Evolutionary conservation across 1,284 basidiomycete species (phyloP).

Genomic region (Kwoniella shivajii): DNA sequence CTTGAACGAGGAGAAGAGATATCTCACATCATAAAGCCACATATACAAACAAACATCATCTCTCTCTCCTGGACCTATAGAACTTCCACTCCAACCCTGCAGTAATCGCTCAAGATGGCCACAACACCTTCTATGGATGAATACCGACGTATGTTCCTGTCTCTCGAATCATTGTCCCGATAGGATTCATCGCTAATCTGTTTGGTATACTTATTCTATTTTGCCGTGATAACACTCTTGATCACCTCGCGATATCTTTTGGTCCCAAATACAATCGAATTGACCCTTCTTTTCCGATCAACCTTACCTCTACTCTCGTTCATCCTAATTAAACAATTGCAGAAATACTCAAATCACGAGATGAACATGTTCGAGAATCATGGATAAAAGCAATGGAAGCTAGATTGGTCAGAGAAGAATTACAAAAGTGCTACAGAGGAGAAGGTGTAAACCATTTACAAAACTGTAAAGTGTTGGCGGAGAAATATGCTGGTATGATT

Average conservation of each 20-base stretch:
- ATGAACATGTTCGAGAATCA: conserved; percentile 80
- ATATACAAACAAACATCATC: too few relatives aligned
- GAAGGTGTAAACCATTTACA: conserved; percentile 92
- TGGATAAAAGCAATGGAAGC: conserved; percentile 96
- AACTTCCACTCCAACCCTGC: not conserved
- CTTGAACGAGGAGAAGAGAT: too few relatives aligned
- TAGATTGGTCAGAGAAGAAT: conserved; percentile 83
- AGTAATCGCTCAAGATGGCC: conserved; percentile 21
- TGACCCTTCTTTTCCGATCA: too few relatives aligned
- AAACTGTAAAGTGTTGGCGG: conserved; percentile 82
- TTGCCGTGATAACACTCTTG: too few relatives aligned
- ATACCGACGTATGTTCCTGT: conserved; percentile 34
- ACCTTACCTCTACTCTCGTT: too few relatives aligned
- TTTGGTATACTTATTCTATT: too few relatives aligned
- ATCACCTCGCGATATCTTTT: too few relatives aligned
- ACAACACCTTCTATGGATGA: conserved; percentile 40
- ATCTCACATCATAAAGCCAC: too few relatives aligned
- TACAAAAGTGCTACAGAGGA: conserved; percentile 84
- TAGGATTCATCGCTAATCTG: too few relatives aligned
- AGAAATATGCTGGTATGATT: conserved; percentile 81
- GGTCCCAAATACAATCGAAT: too few relatives aligned
- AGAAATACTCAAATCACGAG: conserved; percentile 63
- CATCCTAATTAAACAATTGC: conserved; percentile 8
- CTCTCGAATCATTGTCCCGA: not conserved
- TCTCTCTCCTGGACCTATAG: too few relatives aligned